Evolutionary conservation across 305 asterid genomes (phyloP).

Genomic region (Fraxinus greggii): DNA sequence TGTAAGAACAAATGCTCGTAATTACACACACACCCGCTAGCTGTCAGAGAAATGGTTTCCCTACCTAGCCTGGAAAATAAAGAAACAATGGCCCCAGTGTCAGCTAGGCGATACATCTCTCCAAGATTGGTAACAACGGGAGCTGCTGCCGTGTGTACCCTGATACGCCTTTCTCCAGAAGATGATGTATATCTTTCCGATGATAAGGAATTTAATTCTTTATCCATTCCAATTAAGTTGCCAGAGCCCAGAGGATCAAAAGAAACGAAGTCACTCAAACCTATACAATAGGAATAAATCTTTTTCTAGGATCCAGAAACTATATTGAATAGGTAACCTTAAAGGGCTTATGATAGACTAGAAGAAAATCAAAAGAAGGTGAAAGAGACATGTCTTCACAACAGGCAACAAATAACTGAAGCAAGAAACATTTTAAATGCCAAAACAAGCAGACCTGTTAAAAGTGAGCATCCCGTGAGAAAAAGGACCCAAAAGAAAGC

Average conservation of each 20-base stretch:
- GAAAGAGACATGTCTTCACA: neutral
- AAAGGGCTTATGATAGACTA: neutral
- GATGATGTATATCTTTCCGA: conserved; percentile 81
- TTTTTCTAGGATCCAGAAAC: neutral
- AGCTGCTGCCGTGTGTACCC: conserved; percentile 96
- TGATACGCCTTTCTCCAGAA: conserved; percentile 95
- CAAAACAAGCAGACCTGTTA: conserved; percentile 4
- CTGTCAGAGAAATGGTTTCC: conserved; percentile 3
- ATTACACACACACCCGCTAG: neutral
- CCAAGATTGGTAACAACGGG: conserved; percentile 88
- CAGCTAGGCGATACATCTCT: conserved; percentile 95
- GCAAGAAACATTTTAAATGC: conserved; percentile 9
- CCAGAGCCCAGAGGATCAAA: conserved; percentile 2
- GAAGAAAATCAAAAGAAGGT: neutral
- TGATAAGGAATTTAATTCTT: conserved; percentile 40
- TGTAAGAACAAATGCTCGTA: neutral
- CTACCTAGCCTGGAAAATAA: conserved; percentile 88
- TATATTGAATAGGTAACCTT: neutral
- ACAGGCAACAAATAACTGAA: neutral
- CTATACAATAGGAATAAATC: neutral
- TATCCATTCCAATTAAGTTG: conserved; percentile 18
- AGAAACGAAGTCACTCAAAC: neutral
- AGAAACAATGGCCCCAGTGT: conserved; percentile 80
- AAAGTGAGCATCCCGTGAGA: neutral
- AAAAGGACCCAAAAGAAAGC: neutral